Percentiles rank a stretch among this genome's conserved stretches.
These are phyloP conservation scores for Neofusicoccum kwambonambiense DNA, from an alignment of 2,329 filamentous ascomycete genomes.

Conservation along the genomic window DNA sequence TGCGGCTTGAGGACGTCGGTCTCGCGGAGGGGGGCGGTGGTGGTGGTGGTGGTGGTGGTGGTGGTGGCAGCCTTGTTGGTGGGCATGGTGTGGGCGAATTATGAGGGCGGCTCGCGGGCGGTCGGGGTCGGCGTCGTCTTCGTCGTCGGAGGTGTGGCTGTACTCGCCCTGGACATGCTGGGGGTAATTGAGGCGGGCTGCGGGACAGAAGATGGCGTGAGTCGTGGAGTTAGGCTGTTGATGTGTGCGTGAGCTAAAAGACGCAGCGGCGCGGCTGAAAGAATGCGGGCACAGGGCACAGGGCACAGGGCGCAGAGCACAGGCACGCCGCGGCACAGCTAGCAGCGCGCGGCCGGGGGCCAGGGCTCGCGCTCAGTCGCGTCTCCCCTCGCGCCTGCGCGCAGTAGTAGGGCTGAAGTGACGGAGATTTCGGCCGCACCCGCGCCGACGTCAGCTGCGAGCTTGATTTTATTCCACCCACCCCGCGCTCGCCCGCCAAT, in stretches of 20 bases:
- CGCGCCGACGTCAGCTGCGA: conserved; percentile 3
- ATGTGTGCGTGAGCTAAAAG: not conserved
- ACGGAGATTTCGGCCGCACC: not conserved
- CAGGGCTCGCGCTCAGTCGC: not conserved
- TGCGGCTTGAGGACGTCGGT: conserved; percentile 42
- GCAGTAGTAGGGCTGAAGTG: not conserved
- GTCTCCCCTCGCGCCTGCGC: not conserved
- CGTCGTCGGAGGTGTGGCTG: conserved; percentile 31
- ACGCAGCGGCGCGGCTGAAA: not conserved
- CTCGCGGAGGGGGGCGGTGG: conserved; percentile 25
- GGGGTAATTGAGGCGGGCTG: not conserved
- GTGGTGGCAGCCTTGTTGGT: conserved; percentile 1
- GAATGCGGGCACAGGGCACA: not conserved
- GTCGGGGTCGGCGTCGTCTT: conserved; percentile 19
- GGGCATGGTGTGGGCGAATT: not conserved
- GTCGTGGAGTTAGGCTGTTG: not conserved
- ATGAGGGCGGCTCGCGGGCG: not conserved
- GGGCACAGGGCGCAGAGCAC: not conserved
- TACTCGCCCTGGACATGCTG: conserved; percentile 23
- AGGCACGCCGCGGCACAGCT: not conserved
- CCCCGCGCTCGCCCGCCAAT: not conserved
- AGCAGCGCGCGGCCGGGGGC: too few species aligned
- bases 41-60: not conserved
- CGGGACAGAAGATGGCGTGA: not conserved
- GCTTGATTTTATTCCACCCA: not conserved